Evolutionary conservation across 805 yeast genomes (phyloP), one percentile per base, ranked within the genome.

Genomic region (Candida patagonica): DNA sequence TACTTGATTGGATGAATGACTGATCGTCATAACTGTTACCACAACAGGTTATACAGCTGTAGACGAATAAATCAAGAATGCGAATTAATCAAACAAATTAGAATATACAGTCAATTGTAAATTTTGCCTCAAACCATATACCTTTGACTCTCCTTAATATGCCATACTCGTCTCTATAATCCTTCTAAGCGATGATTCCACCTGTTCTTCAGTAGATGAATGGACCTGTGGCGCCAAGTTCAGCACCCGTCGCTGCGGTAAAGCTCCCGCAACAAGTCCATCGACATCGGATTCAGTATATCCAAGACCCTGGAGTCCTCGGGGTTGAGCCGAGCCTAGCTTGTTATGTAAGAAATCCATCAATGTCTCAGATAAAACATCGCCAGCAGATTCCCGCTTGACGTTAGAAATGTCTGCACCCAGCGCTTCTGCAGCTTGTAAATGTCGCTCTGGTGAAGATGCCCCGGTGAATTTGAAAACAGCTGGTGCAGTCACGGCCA

Each of bases 401-500:
- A 53, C 65, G 32, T 59, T 58, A 30, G 56, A 19, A 35, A 54
- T 51, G 40, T 62, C 62, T 9, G 49, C 65, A 8, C 67, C 67
- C 35, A 62, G 59, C 7, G 57, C 46, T 26, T 49, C 52, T 15
- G 67, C 67, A 3, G 60, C 59, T 41, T 59, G 50, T 23, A 62
- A 47, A 42, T 62, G 67, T 8, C 67, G 55, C 25, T 59, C 60
- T 4, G 66, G 67, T 44, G 59, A 60, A 8, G 63, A 52, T n/a
- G 67, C 48, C 1, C 60, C 67, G 9, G 66, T 59, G 48, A 55
- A 62, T 34, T 51, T 47, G 54, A 62, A 62, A 13, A 66, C 71
- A 23, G 66, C 62, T 4, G 71, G 71, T n/a, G 69, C 57, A 6
- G 69, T 59, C 6, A 66, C 67, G 12, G 70, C 70, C 15, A 66